Conservation (phyloP, 208 protist species). For the Wallacemonas sp. region DNA sequence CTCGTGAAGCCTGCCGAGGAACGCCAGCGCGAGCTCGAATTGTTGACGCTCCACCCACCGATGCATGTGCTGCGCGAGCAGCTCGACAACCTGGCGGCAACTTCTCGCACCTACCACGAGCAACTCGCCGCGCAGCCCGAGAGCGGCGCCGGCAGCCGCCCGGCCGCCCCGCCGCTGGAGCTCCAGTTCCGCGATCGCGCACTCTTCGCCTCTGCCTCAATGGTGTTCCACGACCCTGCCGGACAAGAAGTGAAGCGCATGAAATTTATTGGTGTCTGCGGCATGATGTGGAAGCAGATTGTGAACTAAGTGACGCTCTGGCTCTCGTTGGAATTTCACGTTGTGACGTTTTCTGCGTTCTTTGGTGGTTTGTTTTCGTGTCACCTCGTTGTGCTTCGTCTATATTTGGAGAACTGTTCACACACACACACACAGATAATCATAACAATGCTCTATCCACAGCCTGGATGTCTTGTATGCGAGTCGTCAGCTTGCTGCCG, state of each 20-base stretch:
- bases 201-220: slow-evolving; percentile 45
- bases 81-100: slow-evolving; percentile 33
- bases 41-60: slow-evolving; percentile 36
- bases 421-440: no score
- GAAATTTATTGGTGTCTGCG: slow-evolving; percentile 60
- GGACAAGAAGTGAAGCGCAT: slow-evolving; percentile 28
- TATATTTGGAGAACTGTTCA: no score
- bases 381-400: no score
- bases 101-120: slow-evolving; percentile 23
- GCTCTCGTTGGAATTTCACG: no score
- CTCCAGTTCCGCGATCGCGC: slow-evolving; percentile 49
- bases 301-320: no score
- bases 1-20: slow-evolving; percentile 31
- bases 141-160: not conserved
- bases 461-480: no score
- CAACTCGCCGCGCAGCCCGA: not conserved
- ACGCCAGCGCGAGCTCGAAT: slow-evolving; percentile 37
- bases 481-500: no score
- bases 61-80: slow-evolving; percentile 60
- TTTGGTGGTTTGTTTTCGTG: no score
- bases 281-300: slow-evolving; percentile 74
- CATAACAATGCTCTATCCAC: no score
- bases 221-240: slow-evolving; percentile 36
- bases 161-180: slow-evolving; percentile 30
- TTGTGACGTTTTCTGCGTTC: no score